phyloP scores from a whole-genome alignment of 306 rosid species.

The Medicago truncatula region DNA sequence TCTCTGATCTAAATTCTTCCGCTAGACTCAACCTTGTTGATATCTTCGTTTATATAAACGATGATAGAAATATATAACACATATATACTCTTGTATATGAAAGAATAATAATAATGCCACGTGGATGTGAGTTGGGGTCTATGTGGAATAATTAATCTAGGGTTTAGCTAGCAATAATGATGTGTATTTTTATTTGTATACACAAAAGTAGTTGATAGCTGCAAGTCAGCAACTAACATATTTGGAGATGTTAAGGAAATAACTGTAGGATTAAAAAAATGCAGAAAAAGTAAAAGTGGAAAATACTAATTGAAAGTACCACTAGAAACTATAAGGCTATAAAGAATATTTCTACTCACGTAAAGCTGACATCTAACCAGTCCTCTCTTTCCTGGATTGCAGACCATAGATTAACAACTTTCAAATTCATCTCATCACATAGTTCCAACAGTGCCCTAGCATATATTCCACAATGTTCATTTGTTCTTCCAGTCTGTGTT shows the following conservation, averaged over 20 bases:
- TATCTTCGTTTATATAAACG: too few relatives aligned
- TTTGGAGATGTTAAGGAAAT: neutral
- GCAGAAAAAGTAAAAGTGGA: too few relatives aligned
- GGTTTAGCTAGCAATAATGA: too few relatives aligned
- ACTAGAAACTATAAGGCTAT: too few relatives aligned
- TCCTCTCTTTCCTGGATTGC: conserved; percentile 66
- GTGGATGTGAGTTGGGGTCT: neutral
- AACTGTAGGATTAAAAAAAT: too few relatives aligned
- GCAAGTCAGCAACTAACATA: neutral
- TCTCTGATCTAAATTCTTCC: too few relatives aligned
- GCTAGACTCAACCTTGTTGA: too few relatives aligned
- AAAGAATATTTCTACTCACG: conserved; percentile 52
- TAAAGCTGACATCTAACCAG: conserved; percentile 70
- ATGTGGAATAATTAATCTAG: neutral
- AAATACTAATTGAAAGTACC: neutral
- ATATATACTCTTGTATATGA: neutral
- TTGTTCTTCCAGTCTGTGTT: conserved; percentile 47
- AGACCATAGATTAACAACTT: conserved; percentile 66
- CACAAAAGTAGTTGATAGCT: neutral
- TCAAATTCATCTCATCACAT: conserved; percentile 62
- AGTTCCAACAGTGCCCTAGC: conserved; percentile 74
- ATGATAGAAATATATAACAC: neutral
- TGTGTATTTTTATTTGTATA: too few relatives aligned
- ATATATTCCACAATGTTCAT: conserved; percentile 61
- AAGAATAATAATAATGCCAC: neutral